phyloP scores from a whole-genome alignment of 306 rosid species.

The Inga laurina region DNA sequence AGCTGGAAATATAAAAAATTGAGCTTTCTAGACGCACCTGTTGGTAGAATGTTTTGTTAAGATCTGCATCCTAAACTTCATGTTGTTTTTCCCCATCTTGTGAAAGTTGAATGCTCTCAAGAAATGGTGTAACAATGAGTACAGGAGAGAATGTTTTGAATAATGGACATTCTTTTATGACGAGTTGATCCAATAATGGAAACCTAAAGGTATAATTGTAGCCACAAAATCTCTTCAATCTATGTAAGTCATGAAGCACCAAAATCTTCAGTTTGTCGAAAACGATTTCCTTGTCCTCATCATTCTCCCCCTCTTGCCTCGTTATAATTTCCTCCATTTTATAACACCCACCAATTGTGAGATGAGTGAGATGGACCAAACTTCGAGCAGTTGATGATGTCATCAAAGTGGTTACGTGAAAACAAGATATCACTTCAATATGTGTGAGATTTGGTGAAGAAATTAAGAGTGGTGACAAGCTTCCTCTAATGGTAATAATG shows the following conservation, averaged over 20 bases:
- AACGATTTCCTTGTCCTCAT: no score
- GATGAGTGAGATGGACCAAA: not conserved
- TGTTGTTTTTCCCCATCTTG: no score
- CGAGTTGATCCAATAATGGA: not conserved
- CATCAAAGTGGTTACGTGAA: not conserved
- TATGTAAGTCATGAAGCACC: no score
- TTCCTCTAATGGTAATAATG: fast-evolving
- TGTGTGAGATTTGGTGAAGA: not conserved
- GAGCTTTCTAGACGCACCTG: not conserved
- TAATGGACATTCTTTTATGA: not conserved
- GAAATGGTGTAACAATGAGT: not conserved
- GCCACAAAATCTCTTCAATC: no score
- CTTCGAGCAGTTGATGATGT: not conserved
- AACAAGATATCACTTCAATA: fast-evolving
- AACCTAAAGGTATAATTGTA: no score
- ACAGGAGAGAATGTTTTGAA: not conserved
- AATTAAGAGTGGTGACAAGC: not conserved
- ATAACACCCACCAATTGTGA: fast-evolving
- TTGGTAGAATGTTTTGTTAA: not conserved
- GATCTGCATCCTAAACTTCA: not conserved
- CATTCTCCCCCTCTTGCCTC: no score
- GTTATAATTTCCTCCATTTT: not conserved
- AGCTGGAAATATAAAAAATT: not conserved
- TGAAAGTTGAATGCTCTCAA: not conserved
- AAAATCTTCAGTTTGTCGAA: no score